These are phyloP conservation scores for Sarocladiaceae sp. DNA, from an alignment of 2,329 filamentous ascomycete genomes.

Conservation along the genomic window DNA sequence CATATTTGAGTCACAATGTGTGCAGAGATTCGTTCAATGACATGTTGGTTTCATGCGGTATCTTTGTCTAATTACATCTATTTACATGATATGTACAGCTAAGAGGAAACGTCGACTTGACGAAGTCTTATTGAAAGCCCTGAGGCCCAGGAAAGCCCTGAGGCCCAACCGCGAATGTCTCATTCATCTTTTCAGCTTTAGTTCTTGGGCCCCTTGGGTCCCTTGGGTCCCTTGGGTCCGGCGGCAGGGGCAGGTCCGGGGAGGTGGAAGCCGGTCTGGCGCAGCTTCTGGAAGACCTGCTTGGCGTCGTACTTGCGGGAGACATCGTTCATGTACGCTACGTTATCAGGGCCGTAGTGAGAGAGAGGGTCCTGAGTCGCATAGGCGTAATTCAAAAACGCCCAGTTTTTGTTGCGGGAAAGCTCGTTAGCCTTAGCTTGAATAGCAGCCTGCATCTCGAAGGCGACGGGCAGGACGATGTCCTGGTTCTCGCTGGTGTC, in stretches of 20 bases:
- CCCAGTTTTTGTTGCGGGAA: constrained; percentile 25
- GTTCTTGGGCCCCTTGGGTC: background rate
- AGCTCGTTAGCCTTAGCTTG: constrained; percentile 21
- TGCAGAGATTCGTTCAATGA: too few species aligned
- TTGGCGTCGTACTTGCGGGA: constrained; percentile 25
- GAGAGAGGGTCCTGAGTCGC: constrained; percentile 29
- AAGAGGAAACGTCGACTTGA: too few species aligned
- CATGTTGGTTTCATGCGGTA: too few species aligned
- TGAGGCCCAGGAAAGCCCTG: too few species aligned
- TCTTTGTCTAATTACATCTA: too few species aligned
- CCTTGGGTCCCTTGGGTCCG: background rate
- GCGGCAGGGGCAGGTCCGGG: background rate
- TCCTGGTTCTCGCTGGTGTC: constrained; percentile 27
- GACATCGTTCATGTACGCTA: constrained; percentile 23
- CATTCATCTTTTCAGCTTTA: too few species aligned
- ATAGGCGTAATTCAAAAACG: constrained; percentile 38
- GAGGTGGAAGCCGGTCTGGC: constrained; percentile 20
- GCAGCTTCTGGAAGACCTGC: constrained; percentile 23
- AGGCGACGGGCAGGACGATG: constrained; percentile 23
- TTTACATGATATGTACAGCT: too few species aligned
- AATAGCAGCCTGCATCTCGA: constrained; percentile 19
- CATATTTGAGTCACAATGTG: too few species aligned
- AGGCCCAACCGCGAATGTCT: too few species aligned
- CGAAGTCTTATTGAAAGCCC: too few species aligned
- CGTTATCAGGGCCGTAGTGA: constrained; percentile 29